Evolutionary conservation across 495 filamentous ascomycete species (phyloP).

Genomic region (Penicillium pulvis): DNA sequence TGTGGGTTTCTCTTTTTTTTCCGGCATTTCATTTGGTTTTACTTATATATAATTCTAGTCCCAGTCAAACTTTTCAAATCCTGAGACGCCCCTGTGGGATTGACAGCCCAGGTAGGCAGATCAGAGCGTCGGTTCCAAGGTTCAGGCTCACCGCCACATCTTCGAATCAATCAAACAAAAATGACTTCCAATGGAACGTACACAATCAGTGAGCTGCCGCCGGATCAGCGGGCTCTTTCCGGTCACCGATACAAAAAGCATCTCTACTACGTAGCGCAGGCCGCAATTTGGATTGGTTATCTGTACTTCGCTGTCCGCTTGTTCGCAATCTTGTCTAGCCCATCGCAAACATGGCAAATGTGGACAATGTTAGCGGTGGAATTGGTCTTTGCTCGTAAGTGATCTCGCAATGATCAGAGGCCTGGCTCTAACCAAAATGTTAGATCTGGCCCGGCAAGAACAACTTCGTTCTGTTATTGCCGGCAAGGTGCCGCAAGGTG

Average conservation of each 20-base stretch:
- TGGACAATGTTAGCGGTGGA: slow-evolving; percentile 36
- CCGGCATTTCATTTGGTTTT: neutral
- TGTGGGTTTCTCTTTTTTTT: neutral
- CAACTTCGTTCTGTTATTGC: slow-evolving; percentile 28
- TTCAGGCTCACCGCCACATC: neutral
- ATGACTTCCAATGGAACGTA: slow-evolving; percentile 11
- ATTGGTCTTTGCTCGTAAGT: slow-evolving; percentile 31
- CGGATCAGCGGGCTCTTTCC: slow-evolving; percentile 16
- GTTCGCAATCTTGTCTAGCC: slow-evolving; percentile 11
- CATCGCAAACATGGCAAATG: slow-evolving; percentile 29
- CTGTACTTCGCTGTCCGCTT: slow-evolving; percentile 29
- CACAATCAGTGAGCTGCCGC: slow-evolving; percentile 30
- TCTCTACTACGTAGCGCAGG: slow-evolving; percentile 25
- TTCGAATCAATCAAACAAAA: neutral
- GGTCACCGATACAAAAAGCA: slow-evolving; percentile 25
- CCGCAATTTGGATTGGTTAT: slow-evolving; percentile 26
- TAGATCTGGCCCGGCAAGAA: slow-evolving; percentile 32
- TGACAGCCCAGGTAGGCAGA: neutral
- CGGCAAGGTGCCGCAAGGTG: slow-evolving; percentile 7
- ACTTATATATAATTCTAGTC: neutral
- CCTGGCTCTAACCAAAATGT: neutral
- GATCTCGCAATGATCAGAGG: neutral
- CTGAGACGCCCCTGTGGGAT: neutral
- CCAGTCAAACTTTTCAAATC: neutral
- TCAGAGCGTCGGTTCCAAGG: no score